Conservation (phyloP, 2,329 filamentous ascomycete genomes). For the Epichloe sp. region DNA sequence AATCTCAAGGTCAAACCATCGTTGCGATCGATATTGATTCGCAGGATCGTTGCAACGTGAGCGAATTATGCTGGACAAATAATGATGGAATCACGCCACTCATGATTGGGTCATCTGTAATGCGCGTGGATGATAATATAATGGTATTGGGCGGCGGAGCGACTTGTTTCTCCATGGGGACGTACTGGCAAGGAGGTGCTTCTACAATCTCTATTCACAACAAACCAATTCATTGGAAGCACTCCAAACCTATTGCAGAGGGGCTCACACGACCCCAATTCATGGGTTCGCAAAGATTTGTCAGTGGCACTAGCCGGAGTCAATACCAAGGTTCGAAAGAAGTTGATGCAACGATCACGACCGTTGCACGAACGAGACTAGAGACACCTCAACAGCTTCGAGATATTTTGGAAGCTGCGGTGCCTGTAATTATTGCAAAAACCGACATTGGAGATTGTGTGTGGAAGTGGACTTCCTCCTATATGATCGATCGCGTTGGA, state of each 20-base stretch:
- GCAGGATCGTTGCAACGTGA: slow-evolving; percentile 21
- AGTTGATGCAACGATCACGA: slow-evolving; percentile 11
- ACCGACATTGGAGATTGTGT: slow-evolving; percentile 56
- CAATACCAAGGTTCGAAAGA: neutral
- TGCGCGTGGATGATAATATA: slow-evolving; percentile 35
- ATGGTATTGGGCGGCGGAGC: slow-evolving; percentile 67
- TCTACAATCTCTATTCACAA: slow-evolving; percentile 25
- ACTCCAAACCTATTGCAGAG: neutral
- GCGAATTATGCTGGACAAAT: slow-evolving; percentile 2
- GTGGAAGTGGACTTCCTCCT: slow-evolving; percentile 52
- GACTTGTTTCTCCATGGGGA: slow-evolving; percentile 84
- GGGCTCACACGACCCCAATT: slow-evolving; percentile 7
- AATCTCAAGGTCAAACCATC: slow-evolving; percentile 16
- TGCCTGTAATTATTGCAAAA: slow-evolving; percentile 47
- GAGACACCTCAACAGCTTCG: slow-evolving; percentile 43
- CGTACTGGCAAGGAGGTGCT: slow-evolving; percentile 61
- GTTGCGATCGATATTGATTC: slow-evolving; percentile 12
- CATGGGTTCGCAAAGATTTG: slow-evolving; percentile 16
- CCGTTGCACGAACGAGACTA: slow-evolving; percentile 40
- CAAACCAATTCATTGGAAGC: neutral
- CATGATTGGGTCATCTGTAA: slow-evolving; percentile 53
- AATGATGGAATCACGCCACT: slow-evolving; percentile 35
- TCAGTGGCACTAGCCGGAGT: slow-evolving; percentile 5
- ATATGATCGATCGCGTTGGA: slow-evolving; percentile 52
- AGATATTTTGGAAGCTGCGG: slow-evolving; percentile 40